Percentiles rank a stretch among this genome's conserved stretches.
phyloP scores from a whole-genome alignment of 257 asterid species.

The Osmanthus fragrans region DNA sequence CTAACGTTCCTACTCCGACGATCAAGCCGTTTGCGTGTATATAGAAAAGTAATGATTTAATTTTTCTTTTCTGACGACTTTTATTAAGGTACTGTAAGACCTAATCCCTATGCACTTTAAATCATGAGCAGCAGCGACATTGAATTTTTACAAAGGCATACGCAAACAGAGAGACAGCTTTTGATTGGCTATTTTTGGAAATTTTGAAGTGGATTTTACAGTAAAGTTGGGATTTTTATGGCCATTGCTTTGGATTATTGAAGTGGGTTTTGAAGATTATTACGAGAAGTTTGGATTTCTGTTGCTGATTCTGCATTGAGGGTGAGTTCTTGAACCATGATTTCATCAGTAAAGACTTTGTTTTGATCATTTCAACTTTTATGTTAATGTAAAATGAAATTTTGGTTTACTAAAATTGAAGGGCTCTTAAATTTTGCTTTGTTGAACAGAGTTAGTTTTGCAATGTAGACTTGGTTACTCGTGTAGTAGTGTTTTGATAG shows the following conservation, averaged over 20 bases:
- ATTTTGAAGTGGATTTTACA: constrained; percentile 22
- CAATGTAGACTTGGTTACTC: no score
- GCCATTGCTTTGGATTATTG: constrained; percentile 31
- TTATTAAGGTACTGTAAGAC: constrained; percentile 22
- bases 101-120: constrained; percentile 37
- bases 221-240: constrained; percentile 26
- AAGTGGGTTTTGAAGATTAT: constrained; percentile 34
- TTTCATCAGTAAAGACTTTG: neutral
- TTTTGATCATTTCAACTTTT: neutral
- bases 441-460: no score
- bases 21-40: no score
- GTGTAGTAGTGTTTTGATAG: neutral
- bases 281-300: constrained; percentile 20
- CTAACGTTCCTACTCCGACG: no score
- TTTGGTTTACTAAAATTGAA: no score
- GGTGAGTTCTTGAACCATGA: constrained; percentile 27
- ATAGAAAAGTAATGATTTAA: constrained; percentile 26
- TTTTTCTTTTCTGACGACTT: constrained; percentile 12
- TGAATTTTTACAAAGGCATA: constrained; percentile 10
- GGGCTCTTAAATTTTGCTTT: no score
- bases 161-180: constrained; percentile 1
- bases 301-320: constrained; percentile 18
- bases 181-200: constrained; percentile 14
- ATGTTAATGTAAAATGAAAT: no score
- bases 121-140: constrained; percentile 13